Percentiles rank a stretch among this genome's conserved stretches.
Conservation (phyloP, 805 yeast genomes). For the Suhomyces sp. region DNA sequence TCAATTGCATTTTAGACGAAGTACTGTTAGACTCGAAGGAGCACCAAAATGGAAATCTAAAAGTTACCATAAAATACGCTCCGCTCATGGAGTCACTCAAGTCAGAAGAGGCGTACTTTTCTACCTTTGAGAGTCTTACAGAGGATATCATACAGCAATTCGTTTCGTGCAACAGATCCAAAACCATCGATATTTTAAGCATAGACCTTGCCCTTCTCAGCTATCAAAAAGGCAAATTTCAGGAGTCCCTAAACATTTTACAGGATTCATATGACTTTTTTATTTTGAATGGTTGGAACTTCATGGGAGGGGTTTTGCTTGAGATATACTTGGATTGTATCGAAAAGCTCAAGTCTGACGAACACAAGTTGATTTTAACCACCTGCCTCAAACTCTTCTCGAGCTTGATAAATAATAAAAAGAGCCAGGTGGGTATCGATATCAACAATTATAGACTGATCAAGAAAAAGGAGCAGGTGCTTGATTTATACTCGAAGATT, state of each 20-base stretch:
- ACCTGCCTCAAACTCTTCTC: constrained; percentile 43
- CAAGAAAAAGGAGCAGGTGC: constrained; percentile 15
- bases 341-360: constrained; percentile 32
- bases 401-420: constrained; percentile 18
- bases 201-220: constrained; percentile 76
- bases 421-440: constrained; percentile 15
- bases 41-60: not conserved
- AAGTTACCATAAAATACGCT: constrained; percentile 7
- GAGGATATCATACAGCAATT: constrained; percentile 54
- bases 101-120: constrained; percentile 18
- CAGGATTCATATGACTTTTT: constrained; percentile 69
- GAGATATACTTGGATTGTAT: constrained; percentile 69
- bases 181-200: constrained; percentile 70
- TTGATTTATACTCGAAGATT: constrained; percentile 17
- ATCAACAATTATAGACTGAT: constrained; percentile 26
- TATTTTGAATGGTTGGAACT: constrained; percentile 68
- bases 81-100: constrained; percentile 14
- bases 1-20: constrained; percentile 15
- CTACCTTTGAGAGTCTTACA: constrained; percentile 49
- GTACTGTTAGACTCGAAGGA: constrained; percentile 10
- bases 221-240: constrained; percentile 53
- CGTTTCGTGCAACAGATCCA: constrained; percentile 48
- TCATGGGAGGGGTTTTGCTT: constrained; percentile 62
- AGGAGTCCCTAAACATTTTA: constrained; percentile 59
- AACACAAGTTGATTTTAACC: constrained; percentile 27